A percentile compares a stretch with the other conserved stretches of the same genome.
phyloP scores from a whole-genome alignment of 192 early-diverging fungal species.

The Mortierella antarctica region DNA sequence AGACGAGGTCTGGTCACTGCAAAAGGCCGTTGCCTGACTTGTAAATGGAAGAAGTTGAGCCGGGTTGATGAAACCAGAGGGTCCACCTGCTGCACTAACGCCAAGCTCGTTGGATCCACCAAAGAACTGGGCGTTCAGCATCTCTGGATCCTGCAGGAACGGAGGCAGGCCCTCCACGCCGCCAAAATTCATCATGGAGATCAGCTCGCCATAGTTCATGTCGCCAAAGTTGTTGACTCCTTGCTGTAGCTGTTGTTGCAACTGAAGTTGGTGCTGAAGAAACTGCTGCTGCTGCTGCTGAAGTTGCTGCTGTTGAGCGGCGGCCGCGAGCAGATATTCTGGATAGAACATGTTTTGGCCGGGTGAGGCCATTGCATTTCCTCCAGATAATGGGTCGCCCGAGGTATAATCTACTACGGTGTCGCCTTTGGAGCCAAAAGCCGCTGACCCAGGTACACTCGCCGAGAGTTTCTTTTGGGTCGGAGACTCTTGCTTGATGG shows the following conservation, averaged over 20 bases:
- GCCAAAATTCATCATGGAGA: conserved; percentile 46
- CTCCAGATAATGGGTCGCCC: conserved; percentile 17
- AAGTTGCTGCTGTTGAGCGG: conserved; percentile 26
- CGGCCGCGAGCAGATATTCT: conserved; percentile 27
- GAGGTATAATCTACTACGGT: conserved; percentile 36
- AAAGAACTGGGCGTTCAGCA: conserved; percentile 38
- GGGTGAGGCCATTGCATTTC: conserved; percentile 2
- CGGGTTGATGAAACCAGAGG: conserved; percentile 45
- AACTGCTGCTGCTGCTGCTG: conserved; percentile 33
- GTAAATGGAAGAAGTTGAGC: conserved; percentile 44
- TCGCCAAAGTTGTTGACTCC: conserved; percentile 35
- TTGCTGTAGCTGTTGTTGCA: conserved; percentile 43
- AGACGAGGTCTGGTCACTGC: conserved; percentile 12
- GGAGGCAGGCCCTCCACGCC: conserved; percentile 25
- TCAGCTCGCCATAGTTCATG: conserved; percentile 35
- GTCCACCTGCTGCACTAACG: background rate
- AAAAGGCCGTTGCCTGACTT: conserved; percentile 24
- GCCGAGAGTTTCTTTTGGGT: conserved; percentile 33
- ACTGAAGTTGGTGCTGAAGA: conserved; percentile 29
- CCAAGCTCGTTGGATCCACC: conserved; percentile 13
- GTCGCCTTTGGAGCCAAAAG: conserved; percentile 23
- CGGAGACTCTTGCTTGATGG: conserved; percentile 40
- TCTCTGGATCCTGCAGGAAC: conserved; percentile 37
- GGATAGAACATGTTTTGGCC: conserved; percentile 29
- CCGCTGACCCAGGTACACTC: conserved; percentile 2